A percentile compares a stretch with the other conserved stretches of the same genome.
These are phyloP conservation scores for Colletotrichum liaoningense DNA, from an alignment of 2,329 filamentous ascomycete species.

Conservation along the genomic window DNA sequence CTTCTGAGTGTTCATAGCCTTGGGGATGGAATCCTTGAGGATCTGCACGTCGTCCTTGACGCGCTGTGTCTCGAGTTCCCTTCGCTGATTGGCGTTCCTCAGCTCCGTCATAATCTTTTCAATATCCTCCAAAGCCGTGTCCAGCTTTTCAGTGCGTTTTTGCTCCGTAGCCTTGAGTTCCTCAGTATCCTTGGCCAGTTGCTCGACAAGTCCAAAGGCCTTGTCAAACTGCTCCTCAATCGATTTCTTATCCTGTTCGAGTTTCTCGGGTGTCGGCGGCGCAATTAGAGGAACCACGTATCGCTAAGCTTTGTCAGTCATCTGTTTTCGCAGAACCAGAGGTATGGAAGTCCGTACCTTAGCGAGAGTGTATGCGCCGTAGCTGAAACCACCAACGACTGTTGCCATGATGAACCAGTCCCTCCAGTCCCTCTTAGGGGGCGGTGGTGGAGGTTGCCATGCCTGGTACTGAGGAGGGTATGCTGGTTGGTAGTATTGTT, in stretches of 20 bases:
- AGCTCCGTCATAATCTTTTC: constrained; percentile 85
- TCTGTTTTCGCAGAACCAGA: background rate
- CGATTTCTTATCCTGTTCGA: constrained; percentile 92
- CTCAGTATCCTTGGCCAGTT: constrained; percentile 90
- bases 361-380: constrained; percentile 87
- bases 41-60: constrained; percentile 87
- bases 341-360: constrained; percentile 68
- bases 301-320: constrained; percentile 65
- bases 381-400: constrained; percentile 88
- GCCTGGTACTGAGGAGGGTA: constrained; percentile 63
- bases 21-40: constrained; percentile 87
- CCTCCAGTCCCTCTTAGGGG: constrained; percentile 90
- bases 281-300: constrained; percentile 93
- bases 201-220: constrained; percentile 91
- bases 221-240: constrained; percentile 95
- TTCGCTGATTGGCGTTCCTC: constrained; percentile 81
- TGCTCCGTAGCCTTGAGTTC: constrained; percentile 89
- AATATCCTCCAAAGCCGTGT: constrained; percentile 83
- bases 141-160: constrained; percentile 84
- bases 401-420: constrained; percentile 99
- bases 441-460: constrained; percentile 69
- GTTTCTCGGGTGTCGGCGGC: constrained; percentile 91
- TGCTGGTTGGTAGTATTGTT: constrained; percentile 55
- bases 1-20: constrained; percentile 88
- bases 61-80: constrained; percentile 88